Conservation (phyloP, 345 rosid species). For the Arabidopsis suecica region DNA sequence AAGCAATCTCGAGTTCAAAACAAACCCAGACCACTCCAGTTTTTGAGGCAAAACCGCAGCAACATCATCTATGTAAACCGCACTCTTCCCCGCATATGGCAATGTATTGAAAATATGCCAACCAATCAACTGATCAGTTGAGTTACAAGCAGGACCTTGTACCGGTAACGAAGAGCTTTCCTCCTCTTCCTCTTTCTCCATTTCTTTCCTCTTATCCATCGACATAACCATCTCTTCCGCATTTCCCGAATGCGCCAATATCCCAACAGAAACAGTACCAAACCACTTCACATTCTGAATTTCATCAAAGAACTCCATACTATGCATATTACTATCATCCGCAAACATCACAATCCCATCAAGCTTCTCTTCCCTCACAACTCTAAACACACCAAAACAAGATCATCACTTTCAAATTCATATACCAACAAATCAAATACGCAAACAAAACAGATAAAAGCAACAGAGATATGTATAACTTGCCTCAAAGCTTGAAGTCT, state of each 20-base stretch:
- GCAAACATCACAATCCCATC: constrained; percentile 94
- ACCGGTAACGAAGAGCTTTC: constrained; percentile 63
- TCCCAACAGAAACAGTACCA: constrained; percentile 86
- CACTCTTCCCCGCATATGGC: constrained; percentile 69
- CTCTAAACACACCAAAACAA: constrained; percentile 54
- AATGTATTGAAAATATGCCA: constrained; percentile 84
- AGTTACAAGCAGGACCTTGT: constrained; percentile 97
- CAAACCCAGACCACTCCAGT: constrained; percentile 98
- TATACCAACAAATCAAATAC: background rate
- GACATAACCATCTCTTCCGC: constrained; percentile 54
- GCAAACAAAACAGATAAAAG: background rate
- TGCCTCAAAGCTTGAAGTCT: constrained; percentile 83
- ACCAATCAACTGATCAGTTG: constrained; percentile 66
- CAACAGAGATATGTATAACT: background rate
- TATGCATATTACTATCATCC: constrained; percentile 97
- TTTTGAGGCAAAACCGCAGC: constrained; percentile 84
- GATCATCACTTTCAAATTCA: background rate
- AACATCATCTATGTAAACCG: constrained; percentile 74
- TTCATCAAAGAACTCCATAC: constrained; percentile 94
- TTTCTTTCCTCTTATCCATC: constrained; percentile 43
- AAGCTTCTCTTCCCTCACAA: constrained; percentile 81
- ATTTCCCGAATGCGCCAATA: constrained; percentile 65
- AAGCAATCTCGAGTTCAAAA: constrained; percentile 83
- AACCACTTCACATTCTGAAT: constrained; percentile 93
- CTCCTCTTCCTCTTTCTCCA: constrained; percentile 26